A percentile compares a stretch with the other conserved stretches of the same genome.
phyloP scores from a whole-genome alignment of 2,329 filamentous ascomycete genomes.

The Cytospora leucostoma region DNA sequence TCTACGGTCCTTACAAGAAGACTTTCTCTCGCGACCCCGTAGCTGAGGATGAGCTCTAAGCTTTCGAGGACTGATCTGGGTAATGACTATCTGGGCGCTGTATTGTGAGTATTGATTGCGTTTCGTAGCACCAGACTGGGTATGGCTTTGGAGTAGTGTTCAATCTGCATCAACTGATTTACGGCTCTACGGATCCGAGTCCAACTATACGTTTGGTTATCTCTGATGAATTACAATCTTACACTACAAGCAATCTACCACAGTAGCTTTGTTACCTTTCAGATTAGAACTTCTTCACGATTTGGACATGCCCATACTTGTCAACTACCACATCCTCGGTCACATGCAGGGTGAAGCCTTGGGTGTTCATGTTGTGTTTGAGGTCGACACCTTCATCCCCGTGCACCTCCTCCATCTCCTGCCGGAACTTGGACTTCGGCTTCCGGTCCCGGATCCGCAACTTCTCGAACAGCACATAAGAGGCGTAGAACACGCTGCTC shows the following conservation, averaged over 20 bases:
- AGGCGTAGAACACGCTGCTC: slow-evolving; percentile 51
- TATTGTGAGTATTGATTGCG: neutral
- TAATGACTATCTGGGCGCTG: neutral
- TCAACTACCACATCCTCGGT: neutral
- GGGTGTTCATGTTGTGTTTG: neutral
- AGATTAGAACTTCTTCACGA: neutral
- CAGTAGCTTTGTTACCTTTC: neutral
- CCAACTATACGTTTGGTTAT: neutral
- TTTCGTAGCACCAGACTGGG: neutral
- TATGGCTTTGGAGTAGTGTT: neutral
- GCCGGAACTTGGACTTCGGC: slow-evolving; percentile 51
- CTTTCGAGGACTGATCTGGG: neutral
- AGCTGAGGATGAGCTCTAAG: slow-evolving; percentile 22
- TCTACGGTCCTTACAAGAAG: slow-evolving; percentile 58
- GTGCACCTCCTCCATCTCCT: slow-evolving; percentile 48
- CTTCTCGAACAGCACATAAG: slow-evolving; percentile 64
- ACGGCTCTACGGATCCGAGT: neutral
- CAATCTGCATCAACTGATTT: neutral
- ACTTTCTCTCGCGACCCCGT: slow-evolving; percentile 36
- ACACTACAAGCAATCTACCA: neutral
- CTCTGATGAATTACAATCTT: neutral
- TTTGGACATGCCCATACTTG: neutral
- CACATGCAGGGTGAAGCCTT: neutral
- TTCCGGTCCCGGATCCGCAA: slow-evolving; percentile 52
- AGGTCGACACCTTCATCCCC: neutral